These are phyloP conservation scores for Penicillium lividum DNA, from an alignment of 495 filamentous ascomycete species.

Conservation along the genomic window DNA sequence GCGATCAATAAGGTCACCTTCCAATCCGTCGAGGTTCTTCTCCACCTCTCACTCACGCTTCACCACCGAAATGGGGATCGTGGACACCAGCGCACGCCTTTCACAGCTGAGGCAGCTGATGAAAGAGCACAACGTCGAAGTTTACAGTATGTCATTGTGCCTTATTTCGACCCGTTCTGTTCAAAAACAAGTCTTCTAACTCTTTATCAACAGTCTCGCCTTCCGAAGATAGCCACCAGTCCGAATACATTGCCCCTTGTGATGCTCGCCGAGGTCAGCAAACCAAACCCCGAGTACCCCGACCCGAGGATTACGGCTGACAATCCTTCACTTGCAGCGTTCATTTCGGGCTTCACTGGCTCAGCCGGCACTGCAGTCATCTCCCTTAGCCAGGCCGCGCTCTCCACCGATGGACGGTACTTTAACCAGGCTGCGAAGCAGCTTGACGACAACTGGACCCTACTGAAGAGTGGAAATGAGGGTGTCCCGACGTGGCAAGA, in stretches of 20 bases:
- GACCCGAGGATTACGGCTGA: not conserved
- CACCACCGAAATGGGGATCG: conserved; percentile 72
- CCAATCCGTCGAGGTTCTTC: conserved; percentile 37
- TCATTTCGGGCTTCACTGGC: conserved; percentile 92
- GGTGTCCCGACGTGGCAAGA: conserved; percentile 98
- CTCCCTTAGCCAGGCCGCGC: conserved; percentile 79
- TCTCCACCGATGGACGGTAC: conserved; percentile 96
- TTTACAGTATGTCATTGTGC: conserved; percentile 75
- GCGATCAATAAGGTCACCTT: conserved; percentile 33
- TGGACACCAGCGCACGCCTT: conserved; percentile 80
- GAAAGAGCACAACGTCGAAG: conserved; percentile 81
- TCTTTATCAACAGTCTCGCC: conserved; percentile 72
- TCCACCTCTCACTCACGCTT: conserved; percentile 38
- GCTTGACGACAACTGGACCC: conserved; percentile 86
- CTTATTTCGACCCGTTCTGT: not conserved
- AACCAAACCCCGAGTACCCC: conserved; percentile 5
- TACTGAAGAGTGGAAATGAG: conserved; percentile 89
- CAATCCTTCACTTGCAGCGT: conserved; percentile 51
- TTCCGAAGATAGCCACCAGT: conserved; percentile 96
- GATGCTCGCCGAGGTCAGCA: conserved; percentile 80
- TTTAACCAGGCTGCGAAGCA: conserved; percentile 97
- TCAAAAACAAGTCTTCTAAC: conserved; percentile 14
- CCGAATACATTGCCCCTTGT: conserved; percentile 94
- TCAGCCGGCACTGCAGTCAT: conserved; percentile 93
- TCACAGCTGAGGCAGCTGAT: conserved; percentile 79